Evolutionary conservation across 1,139 yeast species (phyloP).

Genomic region (Magnusiomyces fungicola): DNA sequence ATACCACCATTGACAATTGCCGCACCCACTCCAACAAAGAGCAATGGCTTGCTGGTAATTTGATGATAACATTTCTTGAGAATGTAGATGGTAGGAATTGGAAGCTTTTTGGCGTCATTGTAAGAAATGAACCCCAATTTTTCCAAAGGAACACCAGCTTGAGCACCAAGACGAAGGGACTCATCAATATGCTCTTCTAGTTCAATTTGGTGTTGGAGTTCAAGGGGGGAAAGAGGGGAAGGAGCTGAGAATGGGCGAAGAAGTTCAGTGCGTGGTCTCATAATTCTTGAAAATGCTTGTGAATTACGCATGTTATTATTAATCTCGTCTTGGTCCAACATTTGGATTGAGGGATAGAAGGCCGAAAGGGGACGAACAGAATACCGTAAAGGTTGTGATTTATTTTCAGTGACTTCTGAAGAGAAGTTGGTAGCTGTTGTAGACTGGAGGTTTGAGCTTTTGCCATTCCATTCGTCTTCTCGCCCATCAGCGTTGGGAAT

Average conservation of each 20-base stretch:
- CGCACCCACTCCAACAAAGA: constrained; percentile 46
- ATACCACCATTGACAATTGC: constrained; percentile 54
- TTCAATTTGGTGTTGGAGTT: too few relatives aligned
- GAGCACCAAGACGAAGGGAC: neutral
- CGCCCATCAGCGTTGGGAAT: too few relatives aligned
- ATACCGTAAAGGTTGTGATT: neutral
- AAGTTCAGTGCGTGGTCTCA: too few relatives aligned
- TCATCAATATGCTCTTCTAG: neutral
- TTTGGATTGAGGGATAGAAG: neutral
- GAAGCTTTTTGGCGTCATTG: constrained; percentile 2
- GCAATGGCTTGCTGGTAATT: constrained; percentile 31
- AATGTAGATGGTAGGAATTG: constrained; percentile 11
- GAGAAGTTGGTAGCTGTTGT: too few relatives aligned
- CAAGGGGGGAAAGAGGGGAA: neutral
- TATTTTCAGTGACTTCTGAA: neutral
- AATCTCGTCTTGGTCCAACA: too few relatives aligned
- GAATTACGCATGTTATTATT: too few relatives aligned
- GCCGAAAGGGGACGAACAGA: constrained; percentile 7
- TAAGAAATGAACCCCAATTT: constrained; percentile 1
- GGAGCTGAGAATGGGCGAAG: neutral
- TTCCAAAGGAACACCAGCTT: neutral
- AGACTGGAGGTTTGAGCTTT: too few relatives aligned
- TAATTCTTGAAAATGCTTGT: too few relatives aligned
- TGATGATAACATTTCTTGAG: constrained; percentile 12
- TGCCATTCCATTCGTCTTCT: too few relatives aligned